Conservation (phyloP, 768 basidiomycete genomes). For the Lepiota venenata region DNA sequence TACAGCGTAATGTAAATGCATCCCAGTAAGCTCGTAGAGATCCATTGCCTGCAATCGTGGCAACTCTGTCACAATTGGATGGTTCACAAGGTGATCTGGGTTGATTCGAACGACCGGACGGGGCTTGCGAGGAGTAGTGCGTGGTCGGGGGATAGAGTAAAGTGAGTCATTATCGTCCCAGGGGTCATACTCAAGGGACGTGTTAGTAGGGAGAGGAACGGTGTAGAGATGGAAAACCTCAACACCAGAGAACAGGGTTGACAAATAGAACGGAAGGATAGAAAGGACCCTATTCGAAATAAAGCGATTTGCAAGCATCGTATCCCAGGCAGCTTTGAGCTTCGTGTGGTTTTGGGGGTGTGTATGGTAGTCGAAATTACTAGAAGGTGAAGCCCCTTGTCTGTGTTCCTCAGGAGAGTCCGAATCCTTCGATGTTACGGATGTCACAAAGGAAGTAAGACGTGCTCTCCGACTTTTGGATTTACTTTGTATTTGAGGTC, state of each 20-base stretch:
- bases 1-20: constrained; percentile 65
- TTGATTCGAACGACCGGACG: neutral
- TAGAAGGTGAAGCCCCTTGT: neutral
- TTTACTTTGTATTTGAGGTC: constrained; percentile 11
- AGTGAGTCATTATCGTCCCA: constrained; percentile 14
- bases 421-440: neutral
- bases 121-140: neutral
- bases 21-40: constrained; percentile 18
- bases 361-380: constrained; percentile 4
- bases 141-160: constrained; percentile 1
- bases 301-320: constrained; percentile 59
- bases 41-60: constrained; percentile 11
- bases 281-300: constrained; percentile 50
- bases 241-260: constrained; percentile 52
- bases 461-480: constrained; percentile 16
- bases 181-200: constrained; percentile 14
- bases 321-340: constrained; percentile 62
- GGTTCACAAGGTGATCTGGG: constrained; percentile 1
- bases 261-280: constrained; percentile 66
- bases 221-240: constrained; percentile 44
- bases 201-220: constrained; percentile 55
- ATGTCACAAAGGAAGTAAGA: constrained; percentile 1
- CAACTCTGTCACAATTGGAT: constrained; percentile 5
- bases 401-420: neutral
- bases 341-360: constrained; percentile 61